Evolutionary conservation across 805 yeast species (phyloP).

Genomic region (Kodamaea jinghongensis): DNA sequence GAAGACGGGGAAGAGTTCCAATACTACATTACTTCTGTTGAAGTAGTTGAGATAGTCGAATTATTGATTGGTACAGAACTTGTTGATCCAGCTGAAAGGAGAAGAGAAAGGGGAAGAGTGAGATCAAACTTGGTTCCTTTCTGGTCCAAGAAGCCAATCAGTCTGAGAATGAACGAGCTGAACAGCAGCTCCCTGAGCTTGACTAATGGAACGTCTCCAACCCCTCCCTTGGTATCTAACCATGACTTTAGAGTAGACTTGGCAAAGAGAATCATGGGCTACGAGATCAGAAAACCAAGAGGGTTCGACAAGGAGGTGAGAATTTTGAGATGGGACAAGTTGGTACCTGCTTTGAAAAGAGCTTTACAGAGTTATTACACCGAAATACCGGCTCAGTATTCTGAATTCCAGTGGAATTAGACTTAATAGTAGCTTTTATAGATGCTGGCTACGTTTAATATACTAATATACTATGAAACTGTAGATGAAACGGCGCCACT

Average conservation of each 20-base stretch:
- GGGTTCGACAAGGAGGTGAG: conserved; percentile 69
- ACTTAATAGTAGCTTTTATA: no score
- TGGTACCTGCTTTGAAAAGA: conserved; percentile 58
- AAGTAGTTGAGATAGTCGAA: conserved; percentile 64
- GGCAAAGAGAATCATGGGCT: conserved; percentile 64
- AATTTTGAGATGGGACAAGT: conserved; percentile 57
- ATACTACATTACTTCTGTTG: conserved; percentile 62
- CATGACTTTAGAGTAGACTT: conserved; percentile 48
- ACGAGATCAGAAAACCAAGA: conserved; percentile 60
- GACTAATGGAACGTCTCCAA: background rate
- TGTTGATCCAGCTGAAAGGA: conserved; percentile 47
- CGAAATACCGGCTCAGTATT: conserved; percentile 42
- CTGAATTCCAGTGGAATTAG: no score
- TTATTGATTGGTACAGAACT: conserved; percentile 51
- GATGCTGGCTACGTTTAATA: no score
- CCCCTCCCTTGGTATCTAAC: conserved; percentile 14
- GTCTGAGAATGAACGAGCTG: conserved; percentile 39
- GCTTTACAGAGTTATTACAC: conserved; percentile 66
- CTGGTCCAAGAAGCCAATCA: conserved; percentile 61
- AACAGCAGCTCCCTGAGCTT: conserved; percentile 5
- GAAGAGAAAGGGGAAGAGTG: conserved; percentile 65
- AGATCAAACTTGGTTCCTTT: conserved; percentile 65
- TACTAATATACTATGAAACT: no score
- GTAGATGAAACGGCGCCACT: no score
- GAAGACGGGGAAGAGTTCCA: conserved; percentile 29